These are phyloP conservation scores for Coemansia sp. DNA, from an alignment of 192 early-diverging fungal species.

Conservation along the genomic window DNA sequence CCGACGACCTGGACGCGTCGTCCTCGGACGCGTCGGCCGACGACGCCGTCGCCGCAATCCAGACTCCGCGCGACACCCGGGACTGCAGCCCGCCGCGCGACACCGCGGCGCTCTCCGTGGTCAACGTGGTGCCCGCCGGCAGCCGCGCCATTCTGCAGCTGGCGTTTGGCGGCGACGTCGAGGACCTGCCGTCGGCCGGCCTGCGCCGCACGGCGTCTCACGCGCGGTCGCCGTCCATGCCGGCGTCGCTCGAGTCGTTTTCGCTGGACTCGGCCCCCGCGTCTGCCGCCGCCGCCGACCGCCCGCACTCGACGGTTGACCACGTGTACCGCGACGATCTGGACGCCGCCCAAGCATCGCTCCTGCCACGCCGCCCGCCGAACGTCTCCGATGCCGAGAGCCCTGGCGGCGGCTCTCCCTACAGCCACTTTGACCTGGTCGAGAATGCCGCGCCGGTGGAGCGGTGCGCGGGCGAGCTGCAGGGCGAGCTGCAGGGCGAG, in stretches of 20 bases:
- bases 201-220: conserved; percentile 5
- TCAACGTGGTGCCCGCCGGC: conserved; percentile 29
- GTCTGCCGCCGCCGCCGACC: background rate
- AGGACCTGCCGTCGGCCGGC: conserved; percentile 9
- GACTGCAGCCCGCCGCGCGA: conserved; percentile 23
- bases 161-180: conserved; percentile 12
- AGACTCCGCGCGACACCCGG: conserved; percentile 12
- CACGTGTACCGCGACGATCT: background rate
- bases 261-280: background rate
- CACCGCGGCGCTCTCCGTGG: conserved; percentile 45
- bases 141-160: conserved; percentile 1
- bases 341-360: too few relatives aligned
- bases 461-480: background rate
- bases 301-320: conserved; percentile 17
- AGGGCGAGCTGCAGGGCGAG: background rate
- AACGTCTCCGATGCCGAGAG: conserved; percentile 25
- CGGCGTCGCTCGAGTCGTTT: conserved; percentile 3
- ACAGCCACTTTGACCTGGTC: conserved; percentile 27
- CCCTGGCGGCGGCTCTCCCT: background rate
- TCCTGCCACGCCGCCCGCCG: too few relatives aligned
- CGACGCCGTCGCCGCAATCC: conserved; percentile 13
- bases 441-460: conserved; percentile 27
- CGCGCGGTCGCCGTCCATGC: conserved; percentile 18
- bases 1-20: conserved; percentile 35
- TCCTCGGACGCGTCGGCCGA: conserved; percentile 15